Evolutionary conservation across 1,139 yeast genomes (phyloP).

Genomic region (Casaregolazyma lundiana): DNA sequence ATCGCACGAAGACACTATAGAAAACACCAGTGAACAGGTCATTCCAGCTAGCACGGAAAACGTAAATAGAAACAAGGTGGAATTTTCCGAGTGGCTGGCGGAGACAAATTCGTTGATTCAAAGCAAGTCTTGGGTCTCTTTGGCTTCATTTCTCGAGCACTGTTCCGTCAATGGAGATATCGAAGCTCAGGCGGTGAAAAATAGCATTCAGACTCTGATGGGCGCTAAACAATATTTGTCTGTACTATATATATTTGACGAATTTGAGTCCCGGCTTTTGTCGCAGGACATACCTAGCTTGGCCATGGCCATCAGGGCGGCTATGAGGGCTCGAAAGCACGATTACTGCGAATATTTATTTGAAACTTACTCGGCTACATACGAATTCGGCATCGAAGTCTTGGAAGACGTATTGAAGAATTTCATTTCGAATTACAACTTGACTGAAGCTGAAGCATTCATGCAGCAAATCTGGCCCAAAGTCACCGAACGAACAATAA

Average conservation of each 20-base stretch:
- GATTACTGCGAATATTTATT: constrained; percentile 22
- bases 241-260: constrained; percentile 18
- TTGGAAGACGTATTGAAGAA: constrained; percentile 19
- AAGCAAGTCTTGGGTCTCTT: neutral
- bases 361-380: constrained; percentile 17
- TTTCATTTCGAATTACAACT: constrained; percentile 20
- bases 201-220: constrained; percentile 6
- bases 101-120: neutral
- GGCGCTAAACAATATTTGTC: constrained; percentile 12
- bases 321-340: constrained; percentile 15
- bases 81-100: constrained; percentile 2
- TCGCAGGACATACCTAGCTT: constrained; percentile 15
- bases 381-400: constrained; percentile 14
- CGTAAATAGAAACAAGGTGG: neutral
- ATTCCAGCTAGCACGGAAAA: neutral
- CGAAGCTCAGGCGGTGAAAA: neutral
- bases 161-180: constrained; percentile 1
- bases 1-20: neutral
- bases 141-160: constrained; percentile 5
- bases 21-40: neutral
- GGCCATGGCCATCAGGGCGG: constrained; percentile 21
- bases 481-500: constrained; percentile 18
- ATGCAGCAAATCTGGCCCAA: constrained; percentile 20
- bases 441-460: constrained; percentile 23
- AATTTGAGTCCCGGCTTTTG: constrained; percentile 15